Evolutionary conservation across 78 protist species (phyloP).

Genomic region (Dictyostelium brefeldianum): DNA sequence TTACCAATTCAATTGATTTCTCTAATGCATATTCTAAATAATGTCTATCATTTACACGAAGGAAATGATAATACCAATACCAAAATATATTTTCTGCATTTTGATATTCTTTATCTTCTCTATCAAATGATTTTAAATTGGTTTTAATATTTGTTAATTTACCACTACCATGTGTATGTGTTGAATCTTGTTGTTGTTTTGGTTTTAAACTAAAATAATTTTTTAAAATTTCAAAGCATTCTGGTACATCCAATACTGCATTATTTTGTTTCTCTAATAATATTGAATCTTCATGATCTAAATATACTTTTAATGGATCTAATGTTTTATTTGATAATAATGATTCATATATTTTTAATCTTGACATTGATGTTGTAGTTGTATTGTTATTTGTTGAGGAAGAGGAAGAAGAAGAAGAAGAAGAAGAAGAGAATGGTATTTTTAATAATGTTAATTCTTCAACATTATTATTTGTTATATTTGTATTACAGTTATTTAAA

Average conservation of each 20-base stretch:
- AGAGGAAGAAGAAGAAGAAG: not conserved
- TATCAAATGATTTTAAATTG: slow-evolving; percentile 9
- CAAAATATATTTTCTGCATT: slow-evolving; percentile 38
- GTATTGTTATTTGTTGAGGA: not conserved
- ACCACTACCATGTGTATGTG: not conserved
- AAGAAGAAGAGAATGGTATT: slow-evolving; percentile 16
- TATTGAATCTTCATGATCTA: slow-evolving; percentile 18
- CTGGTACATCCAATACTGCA: not conserved
- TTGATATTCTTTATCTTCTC: slow-evolving; percentile 14
- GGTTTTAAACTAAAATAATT: slow-evolving; percentile 47
- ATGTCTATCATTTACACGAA: slow-evolving; percentile 55
- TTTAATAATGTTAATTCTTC: slow-evolving; percentile 26
- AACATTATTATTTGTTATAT: not conserved
- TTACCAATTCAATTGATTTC: slow-evolving; percentile 29
- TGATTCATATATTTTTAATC: slow-evolving; percentile 41
- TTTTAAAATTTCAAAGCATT: slow-evolving; percentile 31
- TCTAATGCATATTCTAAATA: slow-evolving; percentile 55
- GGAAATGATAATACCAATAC: slow-evolving; percentile 80
- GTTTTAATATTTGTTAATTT: not conserved
- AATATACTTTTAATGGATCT: slow-evolving; percentile 14
- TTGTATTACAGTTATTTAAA: slow-evolving; percentile 22
- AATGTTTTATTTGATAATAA: slow-evolving; percentile 54
- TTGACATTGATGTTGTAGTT: not conserved
- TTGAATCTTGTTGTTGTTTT: not conserved
- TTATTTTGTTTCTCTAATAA: not conserved